phyloP scores from a whole-genome alignment of 2,329 filamentous ascomycete genomes.

The Rutstroemia sp. region DNA sequence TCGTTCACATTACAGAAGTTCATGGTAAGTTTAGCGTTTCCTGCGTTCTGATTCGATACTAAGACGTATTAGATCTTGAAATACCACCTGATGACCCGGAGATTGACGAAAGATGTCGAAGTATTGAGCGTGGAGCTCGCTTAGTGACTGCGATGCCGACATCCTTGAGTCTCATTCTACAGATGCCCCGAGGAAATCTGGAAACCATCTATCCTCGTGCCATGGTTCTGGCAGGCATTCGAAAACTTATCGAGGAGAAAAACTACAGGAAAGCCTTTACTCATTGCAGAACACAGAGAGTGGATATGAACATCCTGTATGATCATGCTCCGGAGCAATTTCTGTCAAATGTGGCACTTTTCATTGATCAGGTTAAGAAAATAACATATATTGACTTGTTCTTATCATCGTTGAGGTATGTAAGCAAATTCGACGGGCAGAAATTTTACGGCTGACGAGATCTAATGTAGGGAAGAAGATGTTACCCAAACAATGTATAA shows the following conservation, averaged over 20 bases:
- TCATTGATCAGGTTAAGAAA: conserved; percentile 78
- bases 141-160: conserved; percentile 87
- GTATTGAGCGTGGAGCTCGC: conserved; percentile 80
- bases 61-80: conserved; percentile 56
- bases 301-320: conserved; percentile 96
- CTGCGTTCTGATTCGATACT: not conserved
- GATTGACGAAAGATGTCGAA: conserved; percentile 84
- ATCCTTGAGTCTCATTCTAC: conserved; percentile 75
- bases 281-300: conserved; percentile 83
- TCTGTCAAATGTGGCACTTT: conserved; percentile 63
- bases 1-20: conserved; percentile 67
- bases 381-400: conserved; percentile 84
- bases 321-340: conserved; percentile 89
- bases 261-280: conserved; percentile 80
- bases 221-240: conserved; percentile 84
- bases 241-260: conserved; percentile 69
- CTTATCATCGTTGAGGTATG: conserved; percentile 73
- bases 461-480: conserved; percentile 64
- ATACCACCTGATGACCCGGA: conserved; percentile 84
- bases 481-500: conserved; percentile 91
- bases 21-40: conserved; percentile 44
- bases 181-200: conserved; percentile 93
- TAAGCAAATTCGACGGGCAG: no score
- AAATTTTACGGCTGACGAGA: conserved; percentile 23
- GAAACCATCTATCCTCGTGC: conserved; percentile 93